Evolutionary conservation across 2,329 filamentous ascomycete genomes (phyloP).

Genomic region (Biscogniauxia marginata): DNA sequence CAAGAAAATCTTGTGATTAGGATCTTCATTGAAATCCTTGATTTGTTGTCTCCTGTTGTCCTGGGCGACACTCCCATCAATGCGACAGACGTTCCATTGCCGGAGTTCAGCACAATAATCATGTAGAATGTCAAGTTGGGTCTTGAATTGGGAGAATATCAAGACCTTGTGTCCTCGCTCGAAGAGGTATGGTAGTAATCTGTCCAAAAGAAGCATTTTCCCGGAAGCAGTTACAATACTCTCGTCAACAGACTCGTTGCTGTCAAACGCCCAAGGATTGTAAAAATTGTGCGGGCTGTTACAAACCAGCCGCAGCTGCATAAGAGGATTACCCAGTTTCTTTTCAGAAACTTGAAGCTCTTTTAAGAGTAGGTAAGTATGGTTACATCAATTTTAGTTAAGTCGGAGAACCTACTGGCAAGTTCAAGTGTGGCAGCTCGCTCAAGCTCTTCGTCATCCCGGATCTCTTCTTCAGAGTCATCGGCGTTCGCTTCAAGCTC

Average conservation of each 20-base stretch:
- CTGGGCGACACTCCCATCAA: conserved; percentile 85
- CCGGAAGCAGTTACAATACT: conserved; percentile 83
- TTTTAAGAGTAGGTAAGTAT: conserved; percentile 36
- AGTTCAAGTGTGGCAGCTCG: conserved; percentile 68
- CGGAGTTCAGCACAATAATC: conserved; percentile 81
- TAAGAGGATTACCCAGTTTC: conserved; percentile 88
- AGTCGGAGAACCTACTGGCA: conserved; percentile 60
- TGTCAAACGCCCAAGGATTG: conserved; percentile 73
- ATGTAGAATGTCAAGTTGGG: conserved; percentile 85
- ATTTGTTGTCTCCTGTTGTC: conserved; percentile 69
- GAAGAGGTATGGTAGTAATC: conserved; percentile 76
- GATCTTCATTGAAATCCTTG: conserved; percentile 66
- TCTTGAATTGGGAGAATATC: conserved; percentile 96
- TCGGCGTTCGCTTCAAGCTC: conserved; percentile 49
- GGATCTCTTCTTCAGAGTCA: conserved; percentile 30
- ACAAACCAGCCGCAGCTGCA: conserved; percentile 88
- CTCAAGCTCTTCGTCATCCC: conserved; percentile 60
- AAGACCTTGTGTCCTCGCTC: conserved; percentile 79
- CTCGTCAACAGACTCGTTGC: conserved; percentile 66
- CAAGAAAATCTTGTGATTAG: conserved; percentile 73
- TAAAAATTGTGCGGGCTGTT: conserved; percentile 97
- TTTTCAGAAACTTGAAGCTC: conserved; percentile 85
- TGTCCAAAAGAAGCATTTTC: conserved; percentile 93
- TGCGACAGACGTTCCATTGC: conserved; percentile 79
- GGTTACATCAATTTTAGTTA: neutral